These are phyloP conservation scores for Aspergillus steynii DNA, from an alignment of 495 filamentous ascomycete genomes.

Conservation along the genomic window DNA sequence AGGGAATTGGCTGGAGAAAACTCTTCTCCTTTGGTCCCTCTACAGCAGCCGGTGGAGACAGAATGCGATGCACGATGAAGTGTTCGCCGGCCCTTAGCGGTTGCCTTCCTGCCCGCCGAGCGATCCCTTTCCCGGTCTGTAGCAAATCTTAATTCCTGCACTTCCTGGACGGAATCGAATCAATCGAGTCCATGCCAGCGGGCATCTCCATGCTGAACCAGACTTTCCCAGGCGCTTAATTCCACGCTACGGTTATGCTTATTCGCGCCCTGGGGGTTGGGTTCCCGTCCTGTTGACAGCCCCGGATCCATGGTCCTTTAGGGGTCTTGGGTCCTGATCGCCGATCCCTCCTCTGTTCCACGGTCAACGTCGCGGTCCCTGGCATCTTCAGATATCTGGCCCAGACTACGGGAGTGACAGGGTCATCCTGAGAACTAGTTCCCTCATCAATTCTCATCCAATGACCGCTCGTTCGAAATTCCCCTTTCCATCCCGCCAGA, in stretches of 20 bases:
- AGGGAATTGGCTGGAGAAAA: constrained; percentile 2
- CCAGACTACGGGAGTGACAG: not conserved
- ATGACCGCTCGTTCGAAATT: not conserved
- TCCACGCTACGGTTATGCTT: constrained; percentile 34
- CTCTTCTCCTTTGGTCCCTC: constrained; percentile 11
- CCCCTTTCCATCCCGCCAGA: not conserved
- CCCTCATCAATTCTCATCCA: not conserved
- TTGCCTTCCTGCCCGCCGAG: constrained; percentile 19
- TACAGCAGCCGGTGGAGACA: constrained; percentile 18
- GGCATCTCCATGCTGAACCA: constrained; percentile 28
- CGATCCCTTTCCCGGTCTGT: not conserved
- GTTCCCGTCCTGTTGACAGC: constrained; percentile 12
- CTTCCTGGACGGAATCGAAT: constrained; percentile 1
- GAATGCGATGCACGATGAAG: constrained; percentile 27
- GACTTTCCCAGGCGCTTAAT: constrained; percentile 25
- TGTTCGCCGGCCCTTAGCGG: constrained; percentile 22
- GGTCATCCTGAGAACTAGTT: not conserved
- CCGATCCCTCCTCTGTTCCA: constrained; percentile 4
- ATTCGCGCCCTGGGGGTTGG: constrained; percentile 22
- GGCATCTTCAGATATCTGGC: not conserved
- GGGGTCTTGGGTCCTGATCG: not conserved
- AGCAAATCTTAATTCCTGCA: not conserved
- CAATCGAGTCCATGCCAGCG: constrained; percentile 13
- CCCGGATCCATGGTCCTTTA: constrained; percentile 13
- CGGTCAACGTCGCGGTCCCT: not conserved